A percentile compares a stretch with the other conserved stretches of the same genome.
Evolutionary conservation across 2,329 filamentous ascomycete species (phyloP).

Genomic region (Parastagonospora avenae): DNA sequence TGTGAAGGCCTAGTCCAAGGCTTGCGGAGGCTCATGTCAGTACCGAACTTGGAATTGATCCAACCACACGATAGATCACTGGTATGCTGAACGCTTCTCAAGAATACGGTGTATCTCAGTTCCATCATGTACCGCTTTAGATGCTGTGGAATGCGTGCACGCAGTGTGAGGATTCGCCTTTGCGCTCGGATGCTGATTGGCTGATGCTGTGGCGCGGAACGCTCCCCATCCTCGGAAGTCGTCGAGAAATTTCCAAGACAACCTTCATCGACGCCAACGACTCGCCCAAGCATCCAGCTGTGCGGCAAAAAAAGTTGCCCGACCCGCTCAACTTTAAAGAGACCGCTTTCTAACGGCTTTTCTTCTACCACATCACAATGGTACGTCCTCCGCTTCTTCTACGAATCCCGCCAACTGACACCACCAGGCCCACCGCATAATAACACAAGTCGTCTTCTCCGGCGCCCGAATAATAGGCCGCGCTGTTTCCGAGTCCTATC

Average conservation of each 20-base stretch:
- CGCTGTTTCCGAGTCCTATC: conserved; percentile 92
- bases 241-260: conserved; percentile 27
- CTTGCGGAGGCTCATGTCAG: conserved; percentile 5
- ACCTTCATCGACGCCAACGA: conserved; percentile 19
- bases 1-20: conserved; percentile 34
- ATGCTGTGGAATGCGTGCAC: background rate
- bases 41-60: no score
- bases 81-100: no score
- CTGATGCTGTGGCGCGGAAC: conserved; percentile 2
- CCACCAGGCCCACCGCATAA: conserved; percentile 84
- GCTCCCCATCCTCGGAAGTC: conserved; percentile 19
- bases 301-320: background rate
- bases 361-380: conserved; percentile 24
- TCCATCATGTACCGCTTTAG: background rate
- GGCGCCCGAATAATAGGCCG: conserved; percentile 90
- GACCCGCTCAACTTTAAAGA: background rate
- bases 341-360: background rate
- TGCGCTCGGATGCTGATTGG: conserved; percentile 44
- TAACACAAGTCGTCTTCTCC: conserved; percentile 90
- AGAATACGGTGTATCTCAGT: background rate
- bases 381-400: conserved; percentile 13
- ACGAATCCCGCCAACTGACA: conserved; percentile 25
- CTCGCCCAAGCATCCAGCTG: conserved; percentile 11
- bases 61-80: no score
- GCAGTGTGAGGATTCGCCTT: conserved; percentile 6